Evolutionary conservation across 192 early-diverging fungal genomes (phyloP), one percentile per base, ranked within the genome.

Genomic region (Coemansia sp.): DNA sequence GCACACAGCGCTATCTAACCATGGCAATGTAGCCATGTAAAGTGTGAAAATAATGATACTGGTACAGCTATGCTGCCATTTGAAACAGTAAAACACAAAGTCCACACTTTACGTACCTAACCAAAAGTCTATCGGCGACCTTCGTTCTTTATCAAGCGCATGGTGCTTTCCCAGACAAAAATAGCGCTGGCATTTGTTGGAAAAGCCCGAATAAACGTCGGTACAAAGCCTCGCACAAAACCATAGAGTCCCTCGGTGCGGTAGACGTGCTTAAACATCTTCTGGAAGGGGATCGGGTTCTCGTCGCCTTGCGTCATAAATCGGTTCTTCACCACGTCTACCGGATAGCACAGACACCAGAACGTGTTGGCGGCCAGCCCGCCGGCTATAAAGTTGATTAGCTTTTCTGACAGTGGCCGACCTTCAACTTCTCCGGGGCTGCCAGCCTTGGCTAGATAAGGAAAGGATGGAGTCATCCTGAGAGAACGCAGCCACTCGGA

Each of bases 151-250:
- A 84, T 73, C 13, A 84, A 47, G 5, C 83, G 77, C 84, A 89
- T 87, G 0, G 83, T 85, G 23, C 85, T 85, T 62, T 98, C 94
- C 85, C 91, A 95, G 2, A 91, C 88, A 43, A 95, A 87, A 41
- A 98, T 91, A n/a, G 94, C 94, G 23, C 91, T 90, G 36, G 93
- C 95, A 65, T 98, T 98, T 0, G 95, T 96, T 2, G 96, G 96
- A 76, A 98, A 98, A 3, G 92, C 88, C 31, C 96, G 86, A 33
- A 98, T 84, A 53, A 98, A 91, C 12, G 91, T 93, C 12, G 94
- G 94, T 12, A 90, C 57, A 71, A 96, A 96, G 23, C 96, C 93
- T 63, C 92, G 83, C 77, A 94, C 95, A 66, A 98, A 98, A 6
- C 94, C 95, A 42, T 70, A 69, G 12, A 92, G 28, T 3, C 96